A percentile compares a stretch with the other conserved stretches of the same genome.
These are phyloP conservation scores for Coniophora puteana DNA, from an alignment of 1,284 basidiomycete species.

Conservation along the genomic window DNA sequence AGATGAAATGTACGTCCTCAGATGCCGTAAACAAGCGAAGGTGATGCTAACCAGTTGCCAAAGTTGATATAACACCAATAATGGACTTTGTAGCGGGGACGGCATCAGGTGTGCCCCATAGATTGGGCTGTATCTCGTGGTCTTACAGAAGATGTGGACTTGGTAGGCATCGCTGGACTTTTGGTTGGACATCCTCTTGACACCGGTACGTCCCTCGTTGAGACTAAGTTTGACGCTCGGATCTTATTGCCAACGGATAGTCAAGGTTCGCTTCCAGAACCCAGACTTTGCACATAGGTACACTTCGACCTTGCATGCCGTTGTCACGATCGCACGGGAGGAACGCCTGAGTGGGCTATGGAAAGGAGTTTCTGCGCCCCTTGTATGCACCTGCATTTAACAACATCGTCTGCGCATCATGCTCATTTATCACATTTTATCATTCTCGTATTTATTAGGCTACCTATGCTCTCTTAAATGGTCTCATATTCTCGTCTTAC, in stretches of 20 bases:
- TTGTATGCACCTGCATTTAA: slow-evolving; percentile 56
- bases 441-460: slow-evolving; percentile 36
- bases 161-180: slow-evolving; percentile 57
- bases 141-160: slow-evolving; percentile 2
- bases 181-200: slow-evolving; percentile 72
- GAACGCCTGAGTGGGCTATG: slow-evolving; percentile 65
- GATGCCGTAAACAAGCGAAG: too few species aligned
- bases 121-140: slow-evolving; percentile 4
- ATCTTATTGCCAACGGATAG: slow-evolving; percentile 29
- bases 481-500: slow-evolving; percentile 73
- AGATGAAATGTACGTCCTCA: too few species aligned
- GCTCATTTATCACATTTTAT: not conserved
- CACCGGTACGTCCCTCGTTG: slow-evolving; percentile 46
- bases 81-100: slow-evolving; percentile 79
- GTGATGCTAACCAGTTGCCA: too few species aligned
- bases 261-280: slow-evolving; percentile 75
- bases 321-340: slow-evolving; percentile 62
- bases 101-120: slow-evolving; percentile 46
- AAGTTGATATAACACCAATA: too few species aligned
- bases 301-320: slow-evolving; percentile 55
- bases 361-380: slow-evolving; percentile 69
- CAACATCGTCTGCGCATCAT: not conserved
- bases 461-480: slow-evolving; percentile 69
- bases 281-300: slow-evolving; percentile 54
- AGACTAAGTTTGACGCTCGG: not conserved